A percentile compares a stretch with the other conserved stretches of the same genome.
phyloP scores from a whole-genome alignment of 495 filamentous ascomycete genomes.

The Xylaria grammica region DNA sequence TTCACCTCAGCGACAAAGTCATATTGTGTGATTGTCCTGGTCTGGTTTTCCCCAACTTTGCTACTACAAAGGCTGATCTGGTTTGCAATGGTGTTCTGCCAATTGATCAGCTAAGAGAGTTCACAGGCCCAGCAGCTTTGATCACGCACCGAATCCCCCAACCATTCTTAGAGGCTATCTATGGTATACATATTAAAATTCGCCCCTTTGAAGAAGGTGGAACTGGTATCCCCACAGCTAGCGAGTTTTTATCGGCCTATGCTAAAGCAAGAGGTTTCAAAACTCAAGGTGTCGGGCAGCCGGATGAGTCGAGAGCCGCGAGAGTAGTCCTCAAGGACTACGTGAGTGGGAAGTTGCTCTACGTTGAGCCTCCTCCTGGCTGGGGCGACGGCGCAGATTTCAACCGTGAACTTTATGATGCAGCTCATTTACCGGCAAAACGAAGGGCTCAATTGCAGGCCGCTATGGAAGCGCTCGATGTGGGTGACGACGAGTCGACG shows the following conservation, averaged over 20 bases:
- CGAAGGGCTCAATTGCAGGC: slow-evolving; percentile 65
- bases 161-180: slow-evolving; percentile 85
- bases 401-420: slow-evolving; percentile 87
- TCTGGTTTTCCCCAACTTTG: slow-evolving; percentile 98
- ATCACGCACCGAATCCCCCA: slow-evolving; percentile 94
- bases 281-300: slow-evolving; percentile 83
- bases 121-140: slow-evolving; percentile 82
- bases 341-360: slow-evolving; percentile 93
- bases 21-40: slow-evolving; percentile 98
- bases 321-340: slow-evolving; percentile 95
- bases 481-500: slow-evolving; percentile 47
- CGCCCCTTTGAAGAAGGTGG: slow-evolving; percentile 92
- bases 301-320: slow-evolving; percentile 91
- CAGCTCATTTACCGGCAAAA: slow-evolving; percentile 75
- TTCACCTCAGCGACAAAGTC: slow-evolving; percentile 86
- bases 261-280: slow-evolving; percentile 87
- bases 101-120: slow-evolving; percentile 96
- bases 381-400: slow-evolving; percentile 75
- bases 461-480: slow-evolving; percentile 47
- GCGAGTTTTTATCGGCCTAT: slow-evolving; percentile 86
- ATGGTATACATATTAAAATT: slow-evolving; percentile 86
- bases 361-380: slow-evolving; percentile 84
- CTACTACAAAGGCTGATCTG: slow-evolving; percentile 93
- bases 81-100: slow-evolving; percentile 95
- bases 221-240: slow-evolving; percentile 83